These are phyloP conservation scores for Melaleuca alternifolia DNA, from an alignment of 345 rosid species.

Conservation along the genomic window DNA sequence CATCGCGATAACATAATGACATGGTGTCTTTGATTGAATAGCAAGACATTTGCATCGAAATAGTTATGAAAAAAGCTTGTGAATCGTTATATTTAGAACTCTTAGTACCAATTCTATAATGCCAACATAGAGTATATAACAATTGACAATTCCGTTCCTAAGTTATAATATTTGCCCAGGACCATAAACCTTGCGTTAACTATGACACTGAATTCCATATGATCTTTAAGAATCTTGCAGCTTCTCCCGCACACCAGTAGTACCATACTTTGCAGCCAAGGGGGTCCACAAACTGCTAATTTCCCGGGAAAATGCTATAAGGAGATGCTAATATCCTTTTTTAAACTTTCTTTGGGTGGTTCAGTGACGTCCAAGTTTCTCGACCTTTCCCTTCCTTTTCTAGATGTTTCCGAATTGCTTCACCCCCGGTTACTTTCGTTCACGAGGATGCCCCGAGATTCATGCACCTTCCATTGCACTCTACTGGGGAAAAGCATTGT, in stretches of 20 bases:
- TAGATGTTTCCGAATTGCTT: neutral
- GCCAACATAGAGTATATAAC: neutral
- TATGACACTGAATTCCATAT: no score
- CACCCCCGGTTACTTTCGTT: neutral
- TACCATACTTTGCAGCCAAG: neutral
- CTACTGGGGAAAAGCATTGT: neutral
- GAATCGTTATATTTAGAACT: neutral
- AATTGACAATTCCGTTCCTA: neutral
- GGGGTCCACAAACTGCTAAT: neutral
- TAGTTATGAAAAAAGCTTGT: no score
- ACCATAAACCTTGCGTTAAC: neutral
- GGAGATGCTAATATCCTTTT: neutral
- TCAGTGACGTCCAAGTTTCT: neutral
- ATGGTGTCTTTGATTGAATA: no score
- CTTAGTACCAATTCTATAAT: no score
- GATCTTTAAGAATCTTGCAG: no score
- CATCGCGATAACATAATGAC: no score
- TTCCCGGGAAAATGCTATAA: neutral
- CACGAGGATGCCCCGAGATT: neutral
- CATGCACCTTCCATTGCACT: neutral
- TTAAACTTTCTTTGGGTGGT: neutral
- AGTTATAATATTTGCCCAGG: neutral
- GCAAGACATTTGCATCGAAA: neutral
- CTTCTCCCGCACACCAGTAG: no score
- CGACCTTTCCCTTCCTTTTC: slow-evolving; percentile 4